Evolutionary conservation across 2,329 filamentous ascomycete genomes (phyloP).

Genomic region (Pezicula carpinea): DNA sequence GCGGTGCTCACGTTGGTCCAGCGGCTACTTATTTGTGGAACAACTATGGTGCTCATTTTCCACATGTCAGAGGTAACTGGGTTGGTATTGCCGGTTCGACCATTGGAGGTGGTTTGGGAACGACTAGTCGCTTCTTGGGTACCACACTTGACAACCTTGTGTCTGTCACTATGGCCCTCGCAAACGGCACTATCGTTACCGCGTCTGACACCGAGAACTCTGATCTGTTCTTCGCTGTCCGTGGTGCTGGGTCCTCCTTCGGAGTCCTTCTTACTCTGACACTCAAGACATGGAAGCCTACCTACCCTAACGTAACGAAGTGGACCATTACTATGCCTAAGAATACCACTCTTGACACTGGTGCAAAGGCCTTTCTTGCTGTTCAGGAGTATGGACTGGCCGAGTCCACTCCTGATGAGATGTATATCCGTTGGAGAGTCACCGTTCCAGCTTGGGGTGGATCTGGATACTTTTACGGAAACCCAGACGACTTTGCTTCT

Average conservation of each 20-base stretch:
- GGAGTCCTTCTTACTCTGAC: slow-evolving; percentile 1
- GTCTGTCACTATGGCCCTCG: slow-evolving; percentile 19
- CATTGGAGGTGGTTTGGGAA: slow-evolving; percentile 3
- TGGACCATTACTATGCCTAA: slow-evolving; percentile 1
- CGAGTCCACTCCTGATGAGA: slow-evolving; percentile 10
- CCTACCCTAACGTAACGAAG: not conserved
- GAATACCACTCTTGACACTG: not conserved
- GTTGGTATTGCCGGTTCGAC: slow-evolving; percentile 3
- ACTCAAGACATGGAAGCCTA: not conserved
- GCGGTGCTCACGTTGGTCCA: not conserved
- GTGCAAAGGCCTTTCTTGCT: not conserved
- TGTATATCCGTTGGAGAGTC: slow-evolving; percentile 8
- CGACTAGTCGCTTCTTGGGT: not conserved
- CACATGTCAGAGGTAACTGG: slow-evolving; percentile 1
- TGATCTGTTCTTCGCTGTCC: slow-evolving; percentile 28
- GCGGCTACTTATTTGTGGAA: slow-evolving; percentile 1
- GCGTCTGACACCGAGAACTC: slow-evolving; percentile 15
- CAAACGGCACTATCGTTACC: slow-evolving; percentile 20
- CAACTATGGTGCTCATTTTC: slow-evolving; percentile 1
- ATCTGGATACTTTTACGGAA: slow-evolving; percentile 12
- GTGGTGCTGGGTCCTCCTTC: slow-evolving; percentile 19
- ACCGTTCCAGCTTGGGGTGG: not conserved
- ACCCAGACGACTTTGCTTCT: slow-evolving; percentile 6
- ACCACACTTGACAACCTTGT: not conserved
- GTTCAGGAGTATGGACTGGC: slow-evolving; percentile 10